These are phyloP conservation scores for Dorcoceras hygrometricum DNA, from an alignment of 257 asterid species.

Conservation along the genomic window DNA sequence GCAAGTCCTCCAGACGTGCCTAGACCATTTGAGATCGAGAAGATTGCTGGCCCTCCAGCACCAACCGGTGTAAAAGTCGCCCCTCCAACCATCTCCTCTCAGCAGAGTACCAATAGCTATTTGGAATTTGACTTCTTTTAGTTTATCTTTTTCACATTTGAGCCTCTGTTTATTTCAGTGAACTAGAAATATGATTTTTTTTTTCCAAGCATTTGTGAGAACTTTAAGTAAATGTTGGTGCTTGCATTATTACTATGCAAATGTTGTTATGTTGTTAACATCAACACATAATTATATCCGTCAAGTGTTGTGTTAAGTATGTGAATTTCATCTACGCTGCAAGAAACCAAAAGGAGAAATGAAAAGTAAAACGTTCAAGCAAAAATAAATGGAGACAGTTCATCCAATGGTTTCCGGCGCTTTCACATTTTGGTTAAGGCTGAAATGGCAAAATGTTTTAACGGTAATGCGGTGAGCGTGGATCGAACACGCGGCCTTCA, in stretches of 20 bases:
- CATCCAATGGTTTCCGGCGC: too few relatives aligned
- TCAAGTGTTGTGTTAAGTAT: neutral
- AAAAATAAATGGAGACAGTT: too few relatives aligned
- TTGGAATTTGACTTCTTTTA: slow-evolving; percentile 82
- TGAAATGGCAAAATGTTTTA: too few relatives aligned
- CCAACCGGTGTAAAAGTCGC: slow-evolving; percentile 39
- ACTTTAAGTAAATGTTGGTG: slow-evolving; percentile 14
- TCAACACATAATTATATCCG: slow-evolving; percentile 19
- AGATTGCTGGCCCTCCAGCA: slow-evolving; percentile 38
- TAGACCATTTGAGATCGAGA: slow-evolving; percentile 50
- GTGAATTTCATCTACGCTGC: neutral
- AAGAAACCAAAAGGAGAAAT: neutral
- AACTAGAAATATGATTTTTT: slow-evolving; percentile 23
- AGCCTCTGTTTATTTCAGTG: slow-evolving; percentile 21
- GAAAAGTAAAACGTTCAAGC: too few relatives aligned
- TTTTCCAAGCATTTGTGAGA: slow-evolving; percentile 24
- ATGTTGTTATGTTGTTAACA: slow-evolving; percentile 25
- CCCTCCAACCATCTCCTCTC: slow-evolving; percentile 35
- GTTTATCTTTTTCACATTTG: slow-evolving; percentile 23
- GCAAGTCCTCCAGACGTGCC: slow-evolving; percentile 72
- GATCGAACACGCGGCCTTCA: slow-evolving; percentile 72
- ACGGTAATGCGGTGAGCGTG: slow-evolving; percentile 54
- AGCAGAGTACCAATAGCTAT: slow-evolving; percentile 50
- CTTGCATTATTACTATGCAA: slow-evolving; percentile 23
- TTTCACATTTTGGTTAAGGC: too few relatives aligned